Evolutionary conservation across 345 rosid species (phyloP), one percentile per base, ranked within the genome.

Genomic region (Nasturtium officinale): DNA sequence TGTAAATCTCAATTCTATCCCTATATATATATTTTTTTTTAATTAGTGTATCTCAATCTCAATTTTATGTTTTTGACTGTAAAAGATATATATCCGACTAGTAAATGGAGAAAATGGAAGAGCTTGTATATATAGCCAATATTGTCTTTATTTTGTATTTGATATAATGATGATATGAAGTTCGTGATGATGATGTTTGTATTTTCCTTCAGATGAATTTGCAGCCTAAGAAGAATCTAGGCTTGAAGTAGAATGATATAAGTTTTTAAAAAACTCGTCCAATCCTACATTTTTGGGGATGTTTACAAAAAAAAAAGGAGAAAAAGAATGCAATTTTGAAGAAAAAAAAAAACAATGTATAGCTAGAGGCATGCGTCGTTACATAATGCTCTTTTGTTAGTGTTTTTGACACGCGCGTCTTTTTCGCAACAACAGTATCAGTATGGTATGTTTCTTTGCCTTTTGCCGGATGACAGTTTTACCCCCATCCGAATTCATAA

Each of bases 351-450:
- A n/a, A 16, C 55, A 61, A 33, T 55, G 48, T 11, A 37, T 61
- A 37, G 29, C 25, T 18, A 42, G 62, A 70, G 33, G 76, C 80
- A 77, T 77, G 80, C 80, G 80, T 70, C 47, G 58, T 77, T 56
- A 37, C 61, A 46, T 54, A 33, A 33, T 54, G 56, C 16, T 76
- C 75, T 62, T 67, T 76, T 33, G 64, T 11, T 76, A 62, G 69
- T 76, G 75, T 61, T 55, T 33, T 12, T 26, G 76, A 55, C 80
- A 71, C 66, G 80, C 80, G 67, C 64, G 72, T 70, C 80, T 77
- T 64, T 75, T 56, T 56, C 54, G 46, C 54, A 64, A 69, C 71
- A 63, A 70, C 66, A 77, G 67, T 70, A 29, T 70, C 66, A 77
- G 67, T 70, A 29, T 70, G 65, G 37, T 48, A 56, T 69, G 71